Percentiles rank a stretch among this genome's conserved stretches.
These are phyloP conservation scores for Letharia columbiana DNA, from an alignment of 495 filamentous ascomycete genomes.

Conservation along the genomic window DNA sequence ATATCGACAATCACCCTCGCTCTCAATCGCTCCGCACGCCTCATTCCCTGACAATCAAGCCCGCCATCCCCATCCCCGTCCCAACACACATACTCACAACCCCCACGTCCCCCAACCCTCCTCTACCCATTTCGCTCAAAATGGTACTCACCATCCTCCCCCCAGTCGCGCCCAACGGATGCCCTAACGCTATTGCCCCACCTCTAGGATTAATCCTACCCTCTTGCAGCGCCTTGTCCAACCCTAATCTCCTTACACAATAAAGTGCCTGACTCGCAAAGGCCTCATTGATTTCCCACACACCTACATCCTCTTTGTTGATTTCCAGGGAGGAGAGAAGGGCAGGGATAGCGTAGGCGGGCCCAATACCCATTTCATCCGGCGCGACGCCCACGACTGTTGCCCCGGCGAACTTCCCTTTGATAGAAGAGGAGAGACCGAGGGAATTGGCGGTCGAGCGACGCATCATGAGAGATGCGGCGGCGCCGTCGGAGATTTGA, in stretches of 20 bases:
- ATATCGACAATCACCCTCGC: neutral
- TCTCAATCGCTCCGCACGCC: neutral
- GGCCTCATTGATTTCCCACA: conserved; percentile 85
- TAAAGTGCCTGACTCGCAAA: conserved; percentile 86
- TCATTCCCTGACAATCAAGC: conserved; percentile 72
- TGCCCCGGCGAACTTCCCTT: conserved; percentile 71
- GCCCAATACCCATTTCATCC: conserved; percentile 91
- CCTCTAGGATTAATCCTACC: conserved; percentile 81
- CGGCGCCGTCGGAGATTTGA: conserved; percentile 83
- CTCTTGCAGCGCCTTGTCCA: conserved; percentile 50
- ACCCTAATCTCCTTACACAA: conserved; percentile 63
- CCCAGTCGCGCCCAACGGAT: conserved; percentile 88
- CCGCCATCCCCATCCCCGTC: conserved; percentile 88
- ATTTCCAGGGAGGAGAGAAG: conserved; percentile 59
- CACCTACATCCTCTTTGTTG: conserved; percentile 55
- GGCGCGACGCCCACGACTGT: conserved; percentile 67
- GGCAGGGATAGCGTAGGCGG: conserved; percentile 76
- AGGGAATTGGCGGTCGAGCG: conserved; percentile 71
- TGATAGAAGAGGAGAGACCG: conserved; percentile 57
- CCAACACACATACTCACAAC: conserved; percentile 85
- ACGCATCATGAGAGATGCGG: conserved; percentile 72
- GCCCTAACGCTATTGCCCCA: conserved; percentile 86
- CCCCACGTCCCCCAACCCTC: conserved; percentile 56
- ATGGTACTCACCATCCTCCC: conserved; percentile 72
- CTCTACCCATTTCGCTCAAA: conserved; percentile 54